Conservation (phyloP, 306 rosid genomes). For the Vigna unguiculata region DNA sequence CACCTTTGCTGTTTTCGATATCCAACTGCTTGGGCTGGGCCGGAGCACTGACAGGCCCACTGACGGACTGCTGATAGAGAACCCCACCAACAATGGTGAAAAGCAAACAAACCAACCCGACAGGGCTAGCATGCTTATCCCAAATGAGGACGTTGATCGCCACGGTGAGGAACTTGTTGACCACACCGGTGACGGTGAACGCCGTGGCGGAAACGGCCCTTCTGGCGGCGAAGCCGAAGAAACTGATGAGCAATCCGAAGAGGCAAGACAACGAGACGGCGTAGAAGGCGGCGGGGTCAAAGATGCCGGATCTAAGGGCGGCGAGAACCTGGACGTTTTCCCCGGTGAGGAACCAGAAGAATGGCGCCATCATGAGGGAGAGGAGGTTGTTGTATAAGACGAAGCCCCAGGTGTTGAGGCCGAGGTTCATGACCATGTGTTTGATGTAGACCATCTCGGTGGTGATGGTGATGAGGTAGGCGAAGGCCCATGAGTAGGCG, state of each 20-base stretch:
- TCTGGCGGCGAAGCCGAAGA: constrained; percentile 95
- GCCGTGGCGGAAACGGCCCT: constrained; percentile 95
- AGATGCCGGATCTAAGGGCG: constrained; percentile 59
- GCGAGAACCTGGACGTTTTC: constrained; percentile 77
- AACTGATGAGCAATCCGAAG: constrained; percentile 90
- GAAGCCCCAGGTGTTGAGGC: constrained; percentile 93
- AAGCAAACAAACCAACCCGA: constrained; percentile 86
- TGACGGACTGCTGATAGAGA: constrained; percentile 92
- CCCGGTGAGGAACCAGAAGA: constrained; percentile 81
- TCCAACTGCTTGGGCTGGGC: constrained; percentile 56
- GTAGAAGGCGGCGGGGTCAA: constrained; percentile 55
- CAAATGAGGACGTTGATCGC: constrained; percentile 88
- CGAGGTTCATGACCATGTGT: constrained; percentile 94
- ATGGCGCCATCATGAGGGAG: constrained; percentile 86
- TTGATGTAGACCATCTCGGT: constrained; percentile 98
- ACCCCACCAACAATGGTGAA: constrained; percentile 87
- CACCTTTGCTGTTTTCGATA: constrained; percentile 37
- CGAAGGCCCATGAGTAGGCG: constrained; percentile 96
- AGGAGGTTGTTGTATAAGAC: constrained; percentile 83
- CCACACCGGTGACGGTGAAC: constrained; percentile 94
- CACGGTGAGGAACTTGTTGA: constrained; percentile 92
- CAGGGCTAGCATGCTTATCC: constrained; percentile 96
- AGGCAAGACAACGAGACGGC: constrained; percentile 83
- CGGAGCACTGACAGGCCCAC: constrained; percentile 53
- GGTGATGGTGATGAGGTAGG: constrained; percentile 83